These are phyloP conservation scores for Bacterosira constricta DNA, from an alignment of 108 stramenopile genomes.

Conservation along the genomic window DNA sequence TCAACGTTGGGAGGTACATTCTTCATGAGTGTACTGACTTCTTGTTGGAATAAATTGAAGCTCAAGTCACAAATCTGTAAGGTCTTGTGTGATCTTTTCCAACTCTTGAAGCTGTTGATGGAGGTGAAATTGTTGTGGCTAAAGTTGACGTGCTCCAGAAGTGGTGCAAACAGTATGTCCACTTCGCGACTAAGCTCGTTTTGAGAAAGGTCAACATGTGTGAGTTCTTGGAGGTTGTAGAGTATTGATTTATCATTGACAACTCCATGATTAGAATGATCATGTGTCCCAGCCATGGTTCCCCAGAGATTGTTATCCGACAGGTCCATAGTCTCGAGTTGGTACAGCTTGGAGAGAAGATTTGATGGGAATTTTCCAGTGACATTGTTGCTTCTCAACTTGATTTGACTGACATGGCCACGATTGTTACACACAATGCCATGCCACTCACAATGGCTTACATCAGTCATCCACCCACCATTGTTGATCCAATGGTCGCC, in stretches of 20 bases:
- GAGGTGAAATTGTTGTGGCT: constrained; percentile 50
- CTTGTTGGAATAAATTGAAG: constrained; percentile 38
- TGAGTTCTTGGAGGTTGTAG: constrained; percentile 45
- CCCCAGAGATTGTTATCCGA: background rate
- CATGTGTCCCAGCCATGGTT: too few relatives aligned
- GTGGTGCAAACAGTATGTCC: constrained; percentile 65
- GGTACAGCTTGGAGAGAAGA: background rate
- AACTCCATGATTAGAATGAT: too few relatives aligned
- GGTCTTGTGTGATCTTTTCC: constrained; percentile 22
- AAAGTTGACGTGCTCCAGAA: constrained; percentile 48
- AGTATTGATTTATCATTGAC: too few relatives aligned
- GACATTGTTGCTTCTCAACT: constrained; percentile 28
- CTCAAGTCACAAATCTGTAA: constrained; percentile 45
- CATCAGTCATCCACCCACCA: constrained; percentile 5
- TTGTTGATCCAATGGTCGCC: constrained; percentile 25
- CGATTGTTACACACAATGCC: constrained; percentile 20
- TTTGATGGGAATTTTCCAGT: background rate
- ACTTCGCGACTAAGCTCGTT: constrained; percentile 19
- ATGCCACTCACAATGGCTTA: constrained; percentile 1
- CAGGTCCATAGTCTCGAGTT: constrained; percentile 10
- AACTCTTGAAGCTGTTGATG: constrained; percentile 55
- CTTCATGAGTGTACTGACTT: constrained; percentile 14
- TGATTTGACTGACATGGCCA: constrained; percentile 9
- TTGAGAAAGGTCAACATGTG: constrained; percentile 17
- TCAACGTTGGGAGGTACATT: constrained; percentile 21